phyloP scores from a whole-genome alignment of 495 filamentous ascomycete species.

The Jackrogersella multiformis region DNA sequence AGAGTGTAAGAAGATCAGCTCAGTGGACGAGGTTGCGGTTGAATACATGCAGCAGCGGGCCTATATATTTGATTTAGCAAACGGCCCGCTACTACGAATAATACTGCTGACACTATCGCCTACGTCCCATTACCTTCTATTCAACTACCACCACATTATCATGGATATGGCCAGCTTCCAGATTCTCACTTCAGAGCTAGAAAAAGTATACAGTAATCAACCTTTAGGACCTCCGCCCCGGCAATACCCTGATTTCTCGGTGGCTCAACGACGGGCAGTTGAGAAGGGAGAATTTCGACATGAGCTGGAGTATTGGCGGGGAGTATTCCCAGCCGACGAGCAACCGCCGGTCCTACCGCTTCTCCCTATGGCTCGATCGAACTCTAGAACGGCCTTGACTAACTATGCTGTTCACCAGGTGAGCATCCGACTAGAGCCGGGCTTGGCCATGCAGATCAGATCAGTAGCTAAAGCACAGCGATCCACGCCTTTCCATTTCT shows the following conservation, averaged over 20 bases:
- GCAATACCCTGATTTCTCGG: background rate
- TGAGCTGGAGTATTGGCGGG: too few species aligned
- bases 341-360: too few species aligned
- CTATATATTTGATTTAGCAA: background rate
- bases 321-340: too few species aligned
- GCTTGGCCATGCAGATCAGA: background rate
- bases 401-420: too few species aligned
- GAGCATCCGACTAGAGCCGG: background rate
- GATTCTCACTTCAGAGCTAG: background rate
- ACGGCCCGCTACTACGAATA: background rate
- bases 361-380: too few species aligned
- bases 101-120: background rate
- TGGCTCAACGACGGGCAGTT: background rate
- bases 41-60: background rate
- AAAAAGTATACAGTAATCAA: background rate
- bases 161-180: background rate
- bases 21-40: background rate
- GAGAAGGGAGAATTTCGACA: too few species aligned
- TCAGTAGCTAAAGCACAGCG: background rate
- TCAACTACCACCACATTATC: background rate
- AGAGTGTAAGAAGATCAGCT: background rate
- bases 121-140: background rate
- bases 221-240: too few species aligned
- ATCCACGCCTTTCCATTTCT: constrained; percentile 46
- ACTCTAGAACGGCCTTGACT: too few species aligned